These are phyloP conservation scores for Akanthomyces uredinophilus DNA, from an alignment of 2,329 filamentous ascomycete genomes.

Conservation along the genomic window DNA sequence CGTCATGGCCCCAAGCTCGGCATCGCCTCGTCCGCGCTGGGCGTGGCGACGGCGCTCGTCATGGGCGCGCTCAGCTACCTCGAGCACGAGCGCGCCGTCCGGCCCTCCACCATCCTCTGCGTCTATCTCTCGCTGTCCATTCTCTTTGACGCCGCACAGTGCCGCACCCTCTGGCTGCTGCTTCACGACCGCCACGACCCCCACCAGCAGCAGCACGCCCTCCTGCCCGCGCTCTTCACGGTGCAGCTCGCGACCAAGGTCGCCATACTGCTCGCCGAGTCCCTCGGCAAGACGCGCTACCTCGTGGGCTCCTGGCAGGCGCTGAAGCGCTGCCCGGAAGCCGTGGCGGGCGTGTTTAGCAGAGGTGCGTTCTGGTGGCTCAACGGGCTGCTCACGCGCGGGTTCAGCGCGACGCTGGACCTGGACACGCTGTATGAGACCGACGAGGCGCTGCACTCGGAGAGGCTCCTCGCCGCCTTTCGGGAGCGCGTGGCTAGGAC, in stretches of 20 bases:
- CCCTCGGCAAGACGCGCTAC: constrained; percentile 13
- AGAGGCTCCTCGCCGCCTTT: background rate
- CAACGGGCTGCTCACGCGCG: constrained; percentile 15
- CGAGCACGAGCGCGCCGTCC: constrained; percentile 29
- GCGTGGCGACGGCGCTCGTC: constrained; percentile 22
- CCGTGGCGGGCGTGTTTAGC: constrained; percentile 21
- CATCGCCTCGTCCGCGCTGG: constrained; percentile 22
- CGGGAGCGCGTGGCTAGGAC: background rate
- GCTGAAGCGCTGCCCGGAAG: constrained; percentile 23
- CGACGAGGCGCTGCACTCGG: constrained; percentile 11
- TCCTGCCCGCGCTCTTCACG: constrained; percentile 27
- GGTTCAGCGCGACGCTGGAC: constrained; percentile 12
- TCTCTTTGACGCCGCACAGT: constrained; percentile 33
- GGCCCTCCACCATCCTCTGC: constrained; percentile 35
- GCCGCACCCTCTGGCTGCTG: constrained; percentile 33
- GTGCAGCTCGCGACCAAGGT: constrained; percentile 26
- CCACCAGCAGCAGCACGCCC: background rate
- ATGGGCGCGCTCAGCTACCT: constrained; percentile 25
- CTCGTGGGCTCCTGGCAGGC: constrained; percentile 22
- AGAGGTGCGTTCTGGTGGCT: constrained; percentile 22
- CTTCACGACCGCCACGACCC: too few relatives aligned
- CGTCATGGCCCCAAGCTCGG: background rate
- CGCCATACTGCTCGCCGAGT: constrained; percentile 18
- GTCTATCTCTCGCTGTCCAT: constrained; percentile 33
- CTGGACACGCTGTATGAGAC: constrained; percentile 10